Evolutionary conservation across 441 rosid genomes (phyloP), one percentile per base, ranked within the genome.

Genomic region (Erodium moschatum): DNA sequence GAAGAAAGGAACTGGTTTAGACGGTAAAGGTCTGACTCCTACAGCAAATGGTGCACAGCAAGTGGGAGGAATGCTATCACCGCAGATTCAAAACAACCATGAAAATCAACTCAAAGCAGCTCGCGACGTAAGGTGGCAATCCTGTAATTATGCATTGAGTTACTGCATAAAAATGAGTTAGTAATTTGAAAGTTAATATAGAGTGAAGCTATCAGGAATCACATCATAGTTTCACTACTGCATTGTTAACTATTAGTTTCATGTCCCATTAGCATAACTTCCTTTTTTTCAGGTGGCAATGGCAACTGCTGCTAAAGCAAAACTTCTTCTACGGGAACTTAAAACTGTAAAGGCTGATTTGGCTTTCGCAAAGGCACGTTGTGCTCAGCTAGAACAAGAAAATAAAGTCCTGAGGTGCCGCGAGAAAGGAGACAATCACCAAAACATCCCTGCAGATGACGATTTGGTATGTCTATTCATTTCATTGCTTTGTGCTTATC

Each of bases 241-340:
- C 66, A 19, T 13, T 16, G 19, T 35, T 33, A 54, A 20, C 31
- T 15, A 50, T 48, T 60, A 61, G 31, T 20, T 21, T 1, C 11
- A 20, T 24, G 27, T 24, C 27, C 2, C 27, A 2, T 24, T 24
- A 24, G 27, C 27, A 24, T 24, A 24, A 24, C 0, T 33, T 19
- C 35, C 75, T 73, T 73, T 70, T 19, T 44, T 72, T 40, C 85
- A 93, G 95, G 98, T 91, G 70, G 98, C 98, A 35, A 88, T 94
- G 97, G 98, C 98, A 67, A 94, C 97, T 31, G 98, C 98, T 73
- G 97, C 98, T 0, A 94, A 94, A 76, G 98, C 97, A 54, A 94
- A 94, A 79, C 96, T 94, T 46, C 96, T 94, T 56, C 85, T 91
- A 35, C 96, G 98, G 27, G 98, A 94, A 75, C 71, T 94, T 63